phyloP scores from a whole-genome alignment of 2,329 filamentous ascomycete species.

The Nemania abortiva region DNA sequence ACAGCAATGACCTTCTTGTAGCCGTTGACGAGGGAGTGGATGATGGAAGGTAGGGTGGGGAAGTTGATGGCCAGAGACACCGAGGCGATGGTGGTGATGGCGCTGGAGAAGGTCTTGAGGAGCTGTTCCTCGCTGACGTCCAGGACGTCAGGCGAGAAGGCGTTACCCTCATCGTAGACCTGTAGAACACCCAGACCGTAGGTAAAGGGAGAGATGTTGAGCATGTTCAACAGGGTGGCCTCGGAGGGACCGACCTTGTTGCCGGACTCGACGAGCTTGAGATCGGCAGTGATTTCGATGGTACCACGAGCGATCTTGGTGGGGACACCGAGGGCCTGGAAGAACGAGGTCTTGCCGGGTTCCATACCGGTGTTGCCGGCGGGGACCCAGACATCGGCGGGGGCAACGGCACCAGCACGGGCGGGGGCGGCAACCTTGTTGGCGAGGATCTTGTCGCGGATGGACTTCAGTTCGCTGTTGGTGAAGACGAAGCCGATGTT shows the following conservation, averaged over 20 bases:
- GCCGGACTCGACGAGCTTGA: constrained; percentile 96
- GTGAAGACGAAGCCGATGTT: constrained; percentile 99
- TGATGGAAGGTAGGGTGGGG: constrained; percentile 95
- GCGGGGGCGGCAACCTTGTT: constrained; percentile 99
- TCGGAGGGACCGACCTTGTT: constrained; percentile 98
- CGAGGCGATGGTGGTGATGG: constrained; percentile 87
- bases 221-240: constrained; percentile 98
- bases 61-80: constrained; percentile 94
- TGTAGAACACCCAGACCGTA: constrained; percentile 97
- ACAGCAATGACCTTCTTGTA: constrained; percentile 98
- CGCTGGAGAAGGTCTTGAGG: constrained; percentile 81
- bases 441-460: constrained; percentile 92
- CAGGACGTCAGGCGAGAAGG: constrained; percentile 85
- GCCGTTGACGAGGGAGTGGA: constrained; percentile 95
- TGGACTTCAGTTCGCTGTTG: constrained; percentile 92
- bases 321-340: constrained; percentile 99
- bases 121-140: constrained; percentile 97
- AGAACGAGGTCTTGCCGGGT: constrained; percentile 99
- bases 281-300: constrained; percentile 98
- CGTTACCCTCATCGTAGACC: constrained; percentile 98
- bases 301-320: constrained; percentile 99
- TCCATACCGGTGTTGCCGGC: constrained; percentile 99
- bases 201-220: constrained; percentile 99
- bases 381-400: constrained; percentile 91
- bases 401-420: constrained; percentile 96